Conservation (phyloP, 495 filamentous ascomycete genomes). For the Aspergillus nanangensis region DNA sequence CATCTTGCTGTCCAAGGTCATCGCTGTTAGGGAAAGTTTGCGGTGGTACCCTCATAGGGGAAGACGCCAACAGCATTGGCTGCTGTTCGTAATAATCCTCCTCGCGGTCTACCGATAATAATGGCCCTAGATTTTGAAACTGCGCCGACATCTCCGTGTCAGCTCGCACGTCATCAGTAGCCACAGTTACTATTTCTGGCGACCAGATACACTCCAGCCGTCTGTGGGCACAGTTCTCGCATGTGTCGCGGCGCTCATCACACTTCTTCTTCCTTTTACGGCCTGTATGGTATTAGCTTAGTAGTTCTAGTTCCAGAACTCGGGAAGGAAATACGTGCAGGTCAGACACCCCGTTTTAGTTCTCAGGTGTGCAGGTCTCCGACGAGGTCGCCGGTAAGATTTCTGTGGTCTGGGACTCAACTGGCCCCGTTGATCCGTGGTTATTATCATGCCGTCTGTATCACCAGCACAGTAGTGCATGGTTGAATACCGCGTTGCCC, state of each 20-base stretch:
- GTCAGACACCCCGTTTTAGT: constrained; percentile 22
- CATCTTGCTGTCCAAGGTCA: too few relatives aligned
- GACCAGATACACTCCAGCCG: constrained; percentile 12
- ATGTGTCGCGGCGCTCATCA: constrained; percentile 12
- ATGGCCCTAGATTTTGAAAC: too few relatives aligned
- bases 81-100: too few relatives aligned
- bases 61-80: too few relatives aligned
- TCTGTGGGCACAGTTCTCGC: constrained; percentile 14
- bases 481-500: too few relatives aligned
- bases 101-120: too few relatives aligned
- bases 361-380: constrained; percentile 18
- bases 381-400: constrained; percentile 14
- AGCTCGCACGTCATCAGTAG: too few relatives aligned
- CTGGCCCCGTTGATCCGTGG: not conserved
- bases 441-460: not conserved
- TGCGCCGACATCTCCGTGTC: too few relatives aligned
- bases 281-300: constrained; percentile 7
- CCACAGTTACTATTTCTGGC: not conserved
- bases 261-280: constrained; percentile 23
- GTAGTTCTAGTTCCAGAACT: not conserved
- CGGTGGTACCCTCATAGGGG: too few relatives aligned
- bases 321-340: constrained; percentile 7
- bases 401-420: not conserved
- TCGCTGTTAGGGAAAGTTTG: too few relatives aligned
- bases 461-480: too few relatives aligned